These are phyloP conservation scores for Neofusicoccum cordaticola DNA, from an alignment of 2,329 filamentous ascomycete species.

Conservation along the genomic window DNA sequence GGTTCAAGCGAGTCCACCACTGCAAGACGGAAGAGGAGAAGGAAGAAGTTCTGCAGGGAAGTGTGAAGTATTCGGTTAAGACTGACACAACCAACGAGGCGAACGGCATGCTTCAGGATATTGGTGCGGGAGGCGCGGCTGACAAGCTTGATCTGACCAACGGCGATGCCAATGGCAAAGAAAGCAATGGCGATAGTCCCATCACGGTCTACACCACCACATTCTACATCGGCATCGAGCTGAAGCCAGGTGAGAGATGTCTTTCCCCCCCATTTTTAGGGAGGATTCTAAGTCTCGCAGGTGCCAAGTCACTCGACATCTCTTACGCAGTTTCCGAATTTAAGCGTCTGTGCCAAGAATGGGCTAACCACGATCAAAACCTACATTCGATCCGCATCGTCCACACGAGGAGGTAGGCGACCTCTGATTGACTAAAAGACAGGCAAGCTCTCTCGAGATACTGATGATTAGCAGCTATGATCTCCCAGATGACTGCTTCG, in stretches of 20 bases:
- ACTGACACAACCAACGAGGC: conserved; percentile 36
- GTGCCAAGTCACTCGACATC: conserved; percentile 70
- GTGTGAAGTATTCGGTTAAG: conserved; percentile 58
- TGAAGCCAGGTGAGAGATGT: conserved; percentile 64
- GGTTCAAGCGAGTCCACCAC: conserved; percentile 77
- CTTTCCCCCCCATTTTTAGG: conserved; percentile 18
- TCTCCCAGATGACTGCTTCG: conserved; percentile 87
- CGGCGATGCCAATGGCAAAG: conserved; percentile 43
- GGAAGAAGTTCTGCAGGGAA: conserved; percentile 61
- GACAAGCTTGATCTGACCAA: conserved; percentile 29
- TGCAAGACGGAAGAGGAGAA: conserved; percentile 63
- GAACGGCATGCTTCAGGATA: conserved; percentile 51
- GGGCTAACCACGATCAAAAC: conserved; percentile 72
- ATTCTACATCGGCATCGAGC: conserved; percentile 86
- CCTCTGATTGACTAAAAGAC: background rate
- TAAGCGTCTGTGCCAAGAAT: conserved; percentile 74
- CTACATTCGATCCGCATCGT: conserved; percentile 77
- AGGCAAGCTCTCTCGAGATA: background rate
- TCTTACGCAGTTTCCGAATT: conserved; percentile 83
- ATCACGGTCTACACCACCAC: conserved; percentile 78
- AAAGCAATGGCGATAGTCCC: conserved; percentile 40
- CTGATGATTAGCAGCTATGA: conserved; percentile 61
- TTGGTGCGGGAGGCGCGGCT: conserved; percentile 45
- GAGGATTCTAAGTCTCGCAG: conserved; percentile 44
- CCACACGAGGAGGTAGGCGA: conserved; percentile 76